These are phyloP conservation scores for Lepiota venenata DNA, from an alignment of 768 basidiomycete genomes.

Conservation along the genomic window DNA sequence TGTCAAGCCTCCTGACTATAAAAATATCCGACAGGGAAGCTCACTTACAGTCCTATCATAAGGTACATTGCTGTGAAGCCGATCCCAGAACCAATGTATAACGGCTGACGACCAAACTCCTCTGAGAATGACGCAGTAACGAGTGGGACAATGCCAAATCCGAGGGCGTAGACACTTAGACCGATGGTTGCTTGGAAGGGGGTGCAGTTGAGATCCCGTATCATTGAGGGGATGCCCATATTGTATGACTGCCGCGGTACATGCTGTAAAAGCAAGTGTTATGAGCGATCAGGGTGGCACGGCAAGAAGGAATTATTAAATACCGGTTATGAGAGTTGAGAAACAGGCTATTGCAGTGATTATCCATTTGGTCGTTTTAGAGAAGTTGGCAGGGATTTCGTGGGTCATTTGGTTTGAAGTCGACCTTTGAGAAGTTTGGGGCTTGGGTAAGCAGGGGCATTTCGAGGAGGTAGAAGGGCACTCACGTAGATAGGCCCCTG, in stretches of 20 bases:
- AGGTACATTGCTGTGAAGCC: conserved; percentile 51
- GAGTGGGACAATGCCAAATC: conserved; percentile 60
- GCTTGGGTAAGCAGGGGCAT: neutral
- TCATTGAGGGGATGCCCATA: conserved; percentile 57
- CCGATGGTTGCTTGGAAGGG: conserved; percentile 43
- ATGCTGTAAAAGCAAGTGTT: conserved; percentile 30
- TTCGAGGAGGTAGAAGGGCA: too few relatives aligned
- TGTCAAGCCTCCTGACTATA: neutral
- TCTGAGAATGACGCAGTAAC: conserved; percentile 67
- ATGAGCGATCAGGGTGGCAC: neutral
- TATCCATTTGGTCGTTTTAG: conserved; percentile 20
- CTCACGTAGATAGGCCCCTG: neutral
- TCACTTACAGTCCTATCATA: conserved; percentile 38
- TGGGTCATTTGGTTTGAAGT: conserved; percentile 8
- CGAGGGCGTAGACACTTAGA: conserved; percentile 49
- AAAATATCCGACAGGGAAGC: neutral
- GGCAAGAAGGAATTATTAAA: conserved; percentile 5
- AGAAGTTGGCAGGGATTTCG: conserved; percentile 19
- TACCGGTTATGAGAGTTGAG: conserved; percentile 42
- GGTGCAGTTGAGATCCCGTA: conserved; percentile 38
- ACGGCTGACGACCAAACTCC: conserved; percentile 59
- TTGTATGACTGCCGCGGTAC: conserved; percentile 48
- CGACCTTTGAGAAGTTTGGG: conserved; percentile 7
- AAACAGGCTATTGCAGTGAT: conserved; percentile 34
- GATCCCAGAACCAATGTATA: conserved; percentile 50